phyloP scores from a whole-genome alignment of 2,329 filamentous ascomycete species.

The Trematosphaeria pertusa region DNA sequence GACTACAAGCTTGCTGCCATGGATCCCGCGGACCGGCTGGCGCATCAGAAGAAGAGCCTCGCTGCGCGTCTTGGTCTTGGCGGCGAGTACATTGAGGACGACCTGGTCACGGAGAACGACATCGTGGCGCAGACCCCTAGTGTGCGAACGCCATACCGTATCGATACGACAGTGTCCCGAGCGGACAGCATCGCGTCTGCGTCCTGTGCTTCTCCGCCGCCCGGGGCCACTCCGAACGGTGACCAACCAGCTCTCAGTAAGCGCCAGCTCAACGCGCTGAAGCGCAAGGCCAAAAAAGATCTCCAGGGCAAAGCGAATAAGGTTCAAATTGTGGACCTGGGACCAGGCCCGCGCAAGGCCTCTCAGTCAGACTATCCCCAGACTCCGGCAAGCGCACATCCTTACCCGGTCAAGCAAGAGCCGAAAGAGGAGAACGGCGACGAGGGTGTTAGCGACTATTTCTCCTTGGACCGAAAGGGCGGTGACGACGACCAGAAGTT shows the following conservation, averaged over 20 bases:
- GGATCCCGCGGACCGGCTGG: conserved; percentile 80
- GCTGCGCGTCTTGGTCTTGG: conserved; percentile 81
- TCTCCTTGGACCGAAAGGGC: conserved; percentile 81
- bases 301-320: conserved; percentile 90
- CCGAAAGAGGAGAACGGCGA: conserved; percentile 66
- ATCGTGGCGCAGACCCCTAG: conserved; percentile 52
- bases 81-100: conserved; percentile 84
- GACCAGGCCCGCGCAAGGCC: conserved; percentile 68
- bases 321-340: conserved; percentile 86
- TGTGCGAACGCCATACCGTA: conserved; percentile 51
- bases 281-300: conserved; percentile 90
- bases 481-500: conserved; percentile 91
- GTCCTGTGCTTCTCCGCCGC: conserved; percentile 52
- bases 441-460: conserved; percentile 76
- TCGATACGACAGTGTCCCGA: conserved; percentile 59
- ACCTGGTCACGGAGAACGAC: conserved; percentile 74
- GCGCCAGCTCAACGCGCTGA: conserved; percentile 90
- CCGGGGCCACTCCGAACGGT: conserved; percentile 50
- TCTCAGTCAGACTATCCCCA: conserved; percentile 65
- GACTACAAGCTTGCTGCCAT: conserved; percentile 84
- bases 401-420: conserved; percentile 67
- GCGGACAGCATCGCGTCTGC: conserved; percentile 54
- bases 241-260: conserved; percentile 74
- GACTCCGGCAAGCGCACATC: conserved; percentile 57
- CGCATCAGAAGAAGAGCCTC: conserved; percentile 89